Percentiles rank a stretch among this genome's conserved stretches.
Conservation (phyloP, 148 eudicot genomes). For the Arbutus unedo region DNA sequence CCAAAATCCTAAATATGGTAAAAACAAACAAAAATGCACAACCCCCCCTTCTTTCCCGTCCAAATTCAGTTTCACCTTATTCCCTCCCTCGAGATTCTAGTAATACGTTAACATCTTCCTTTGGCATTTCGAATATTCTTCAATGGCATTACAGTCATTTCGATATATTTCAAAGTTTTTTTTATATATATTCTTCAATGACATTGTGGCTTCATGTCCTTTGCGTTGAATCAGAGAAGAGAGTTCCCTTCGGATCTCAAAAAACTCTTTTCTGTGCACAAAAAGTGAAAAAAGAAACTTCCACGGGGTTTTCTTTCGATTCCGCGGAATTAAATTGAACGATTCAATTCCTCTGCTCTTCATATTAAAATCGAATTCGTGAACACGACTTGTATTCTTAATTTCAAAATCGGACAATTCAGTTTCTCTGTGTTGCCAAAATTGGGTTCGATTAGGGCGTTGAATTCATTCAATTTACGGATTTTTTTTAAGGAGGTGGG, state of each 20-base stretch:
- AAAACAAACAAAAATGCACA: background rate
- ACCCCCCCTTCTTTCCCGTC: background rate
- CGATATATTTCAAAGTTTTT: too few species aligned
- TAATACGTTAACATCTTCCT: background rate
- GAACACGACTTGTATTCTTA: background rate
- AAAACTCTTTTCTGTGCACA: background rate
- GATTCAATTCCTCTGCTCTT: background rate
- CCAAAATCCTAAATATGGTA: background rate
- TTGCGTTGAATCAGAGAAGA: background rate
- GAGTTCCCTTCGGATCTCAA: background rate
- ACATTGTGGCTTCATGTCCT: background rate
- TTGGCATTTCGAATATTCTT: slow-evolving; percentile 3
- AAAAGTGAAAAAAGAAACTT: background rate
- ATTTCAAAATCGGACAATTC: background rate
- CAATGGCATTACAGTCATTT: slow-evolving; percentile 26
- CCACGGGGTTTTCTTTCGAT: background rate
- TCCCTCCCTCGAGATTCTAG: background rate
- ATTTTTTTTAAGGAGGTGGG: background rate
- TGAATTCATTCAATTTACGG: background rate
- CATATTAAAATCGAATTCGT: background rate
- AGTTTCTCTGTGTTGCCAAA: background rate
- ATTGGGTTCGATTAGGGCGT: background rate
- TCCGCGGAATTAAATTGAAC: background rate
- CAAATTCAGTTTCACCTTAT: slow-evolving; percentile 15
- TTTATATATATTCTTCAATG: background rate